Evolutionary conservation across 139 green algal species (phyloP).

Genomic region (Micractinium conductrix): DNA sequence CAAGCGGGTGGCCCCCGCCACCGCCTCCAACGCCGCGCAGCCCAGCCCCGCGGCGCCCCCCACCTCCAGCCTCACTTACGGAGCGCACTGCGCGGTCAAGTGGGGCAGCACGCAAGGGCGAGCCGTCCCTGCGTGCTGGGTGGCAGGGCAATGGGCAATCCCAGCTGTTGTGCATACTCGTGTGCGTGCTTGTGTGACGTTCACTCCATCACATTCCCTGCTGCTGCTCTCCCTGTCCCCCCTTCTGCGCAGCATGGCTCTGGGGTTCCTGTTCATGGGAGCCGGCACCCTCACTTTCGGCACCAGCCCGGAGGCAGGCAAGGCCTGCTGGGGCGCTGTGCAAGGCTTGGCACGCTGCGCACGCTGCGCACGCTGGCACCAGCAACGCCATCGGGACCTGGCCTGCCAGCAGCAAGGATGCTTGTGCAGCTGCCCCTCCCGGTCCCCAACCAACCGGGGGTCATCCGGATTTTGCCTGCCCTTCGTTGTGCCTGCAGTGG

Average conservation of each 20-base stretch:
- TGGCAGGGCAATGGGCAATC: neutral
- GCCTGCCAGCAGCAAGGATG: too few relatives aligned
- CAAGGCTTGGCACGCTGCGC: too few relatives aligned
- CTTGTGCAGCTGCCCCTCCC: neutral
- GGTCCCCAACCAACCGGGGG: neutral
- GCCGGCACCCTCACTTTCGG: constrained; percentile 80
- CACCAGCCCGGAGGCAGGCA: constrained; percentile 63
- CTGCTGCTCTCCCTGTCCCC: neutral
- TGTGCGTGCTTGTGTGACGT: neutral
- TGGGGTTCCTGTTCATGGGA: constrained; percentile 94
- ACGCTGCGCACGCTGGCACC: too few relatives aligned
- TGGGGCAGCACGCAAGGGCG: too few relatives aligned
- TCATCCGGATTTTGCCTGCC: neutral
- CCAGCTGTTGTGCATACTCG: neutral
- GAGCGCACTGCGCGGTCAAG: constrained; percentile 84
- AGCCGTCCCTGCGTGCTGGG: neutral
- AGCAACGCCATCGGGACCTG: too few relatives aligned
- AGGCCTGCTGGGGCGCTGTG: too few relatives aligned
- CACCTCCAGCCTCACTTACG: constrained; percentile 67
- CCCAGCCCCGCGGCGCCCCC: neutral
- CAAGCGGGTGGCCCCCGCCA: constrained; percentile 50
- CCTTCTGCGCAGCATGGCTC: constrained; percentile 59
- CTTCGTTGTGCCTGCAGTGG: constrained; percentile 56
- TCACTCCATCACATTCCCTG: neutral
- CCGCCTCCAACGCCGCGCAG: constrained; percentile 12